Percentiles rank a stretch among this genome's conserved stretches.
Evolutionary conservation across 2,329 filamentous ascomycete species (phyloP).

Genomic region (Ophiocordyceps camponoti-floridani): DNA sequence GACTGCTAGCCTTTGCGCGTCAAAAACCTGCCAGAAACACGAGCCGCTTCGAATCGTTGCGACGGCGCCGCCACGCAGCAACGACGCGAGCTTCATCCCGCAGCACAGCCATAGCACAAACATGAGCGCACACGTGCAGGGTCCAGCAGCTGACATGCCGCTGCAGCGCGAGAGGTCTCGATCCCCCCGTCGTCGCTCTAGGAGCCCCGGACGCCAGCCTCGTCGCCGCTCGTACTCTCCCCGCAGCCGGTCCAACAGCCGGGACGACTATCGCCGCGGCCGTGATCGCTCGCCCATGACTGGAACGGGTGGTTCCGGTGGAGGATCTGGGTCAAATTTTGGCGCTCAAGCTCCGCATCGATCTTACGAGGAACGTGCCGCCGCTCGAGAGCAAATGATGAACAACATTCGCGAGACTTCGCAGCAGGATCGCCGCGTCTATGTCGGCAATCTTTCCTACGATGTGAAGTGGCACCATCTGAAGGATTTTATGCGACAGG

Average conservation of each 20-base stretch:
- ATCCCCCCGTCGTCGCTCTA: constrained; percentile 66
- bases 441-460: constrained; percentile 96
- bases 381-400: constrained; percentile 91
- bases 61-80: neutral
- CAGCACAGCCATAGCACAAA: neutral
- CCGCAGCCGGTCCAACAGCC: constrained; percentile 57
- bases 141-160: constrained; percentile 9
- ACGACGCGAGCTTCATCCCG: neutral
- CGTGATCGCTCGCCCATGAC: constrained; percentile 75
- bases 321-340: constrained; percentile 52
- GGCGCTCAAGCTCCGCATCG: constrained; percentile 45
- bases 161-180: constrained; percentile 66
- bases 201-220: constrained; percentile 55
- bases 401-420: constrained; percentile 82
- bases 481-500: constrained; percentile 99
- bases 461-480: constrained; percentile 99
- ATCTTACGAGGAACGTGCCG: constrained; percentile 67
- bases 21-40: neutral
- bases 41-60: neutral
- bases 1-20: neutral
- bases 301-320: constrained; percentile 48
- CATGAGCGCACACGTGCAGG: neutral
- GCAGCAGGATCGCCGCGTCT: constrained; percentile 97
- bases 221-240: constrained; percentile 65
- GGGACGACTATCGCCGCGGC: constrained; percentile 58